Base-by-base conservation (phyloP, 2,329 filamentous ascomycete genomes). In the Aspergillus versicolor region DNA sequence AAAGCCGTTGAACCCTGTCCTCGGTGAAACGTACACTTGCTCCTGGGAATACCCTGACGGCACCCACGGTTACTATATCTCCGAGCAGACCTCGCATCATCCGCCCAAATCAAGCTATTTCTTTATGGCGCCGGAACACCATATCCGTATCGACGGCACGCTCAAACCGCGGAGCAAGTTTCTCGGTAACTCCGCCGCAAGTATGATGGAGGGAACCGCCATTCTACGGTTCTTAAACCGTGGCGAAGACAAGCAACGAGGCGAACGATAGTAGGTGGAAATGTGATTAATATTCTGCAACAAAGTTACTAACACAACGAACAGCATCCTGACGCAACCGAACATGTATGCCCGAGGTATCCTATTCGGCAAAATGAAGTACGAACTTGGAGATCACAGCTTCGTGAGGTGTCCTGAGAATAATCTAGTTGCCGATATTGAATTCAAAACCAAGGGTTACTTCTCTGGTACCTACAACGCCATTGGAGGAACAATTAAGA, bases 301-400 rank as follows among this genome's bases (percentile, higher is more conserved):
- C 59, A 21, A 42, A 2, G n/a, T 9, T 34, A 30, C 59, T 61
- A 49, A 65, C 53, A 19, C 27, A 21, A 24, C 53, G 8, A 40
- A 15, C 65, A 95, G 91, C 75, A 90, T 95, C 69, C 77, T 97
- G 52, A 97, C 94, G 4, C 94, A 99, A 70, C 94, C 94, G 17
- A 99, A 99, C 79, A 99, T 99, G 92, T 99, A 99, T 74, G 94
- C 93, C 21, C 86, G 94, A 61, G 93, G 94, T 37, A 97, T 99
- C 59, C 81, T 99, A 8, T 97, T 99, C 69, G 94, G 94, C 47
- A 97, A 97, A 75, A 97, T 99, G 94, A 97, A 97, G 75, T 99
- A 97, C 75, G 94, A 99, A 78, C 85, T 99, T 7, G 94, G 93
- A 62, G 93, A 97, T 73, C 92, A 96, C 78, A 96, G 92, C 72